Conservation (phyloP, 768 basidiomycete genomes). For the Kwoniella bestiolae region DNA sequence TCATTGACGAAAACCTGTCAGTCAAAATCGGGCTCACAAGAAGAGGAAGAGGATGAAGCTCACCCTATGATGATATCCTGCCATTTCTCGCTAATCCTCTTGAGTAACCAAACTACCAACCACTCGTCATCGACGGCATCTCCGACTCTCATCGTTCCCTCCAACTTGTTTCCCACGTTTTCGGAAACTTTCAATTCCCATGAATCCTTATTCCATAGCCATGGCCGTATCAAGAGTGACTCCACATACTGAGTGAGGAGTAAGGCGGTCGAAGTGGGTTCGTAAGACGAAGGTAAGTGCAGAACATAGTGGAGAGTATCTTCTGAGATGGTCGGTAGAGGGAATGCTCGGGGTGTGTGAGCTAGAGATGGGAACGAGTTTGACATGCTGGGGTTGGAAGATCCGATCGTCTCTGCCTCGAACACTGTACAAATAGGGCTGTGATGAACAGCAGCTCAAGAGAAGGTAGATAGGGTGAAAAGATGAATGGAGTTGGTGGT, state of each 20-base stretch:
- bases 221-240: slow-evolving; percentile 60
- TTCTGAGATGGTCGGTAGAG: slow-evolving; percentile 76
- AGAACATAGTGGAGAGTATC: slow-evolving; percentile 81
- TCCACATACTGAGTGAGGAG: slow-evolving; percentile 68
- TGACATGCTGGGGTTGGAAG: slow-evolving; percentile 12
- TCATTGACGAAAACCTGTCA: no score
- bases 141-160: slow-evolving; percentile 87
- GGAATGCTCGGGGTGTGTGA: slow-evolving; percentile 47
- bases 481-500: not conserved
- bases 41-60: slow-evolving; percentile 28
- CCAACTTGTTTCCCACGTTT: slow-evolving; percentile 62
- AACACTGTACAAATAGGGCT: no score
- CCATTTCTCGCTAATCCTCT: slow-evolving; percentile 75
- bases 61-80: slow-evolving; percentile 76
- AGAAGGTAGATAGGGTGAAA: no score
- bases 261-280: slow-evolving; percentile 60
- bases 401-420: not conserved
- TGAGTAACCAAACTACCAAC: slow-evolving; percentile 87
- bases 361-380: slow-evolving; percentile 33
- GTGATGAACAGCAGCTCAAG: no score
- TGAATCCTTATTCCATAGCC: slow-evolving; percentile 57
- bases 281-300: slow-evolving; percentile 63
- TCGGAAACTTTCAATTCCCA: slow-evolving; percentile 51
- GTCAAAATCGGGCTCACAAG: no score
- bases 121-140: slow-evolving; percentile 99